These are phyloP conservation scores for Fusarium avenaceum DNA, from an alignment of 2,329 filamentous ascomycete species.

Conservation along the genomic window DNA sequence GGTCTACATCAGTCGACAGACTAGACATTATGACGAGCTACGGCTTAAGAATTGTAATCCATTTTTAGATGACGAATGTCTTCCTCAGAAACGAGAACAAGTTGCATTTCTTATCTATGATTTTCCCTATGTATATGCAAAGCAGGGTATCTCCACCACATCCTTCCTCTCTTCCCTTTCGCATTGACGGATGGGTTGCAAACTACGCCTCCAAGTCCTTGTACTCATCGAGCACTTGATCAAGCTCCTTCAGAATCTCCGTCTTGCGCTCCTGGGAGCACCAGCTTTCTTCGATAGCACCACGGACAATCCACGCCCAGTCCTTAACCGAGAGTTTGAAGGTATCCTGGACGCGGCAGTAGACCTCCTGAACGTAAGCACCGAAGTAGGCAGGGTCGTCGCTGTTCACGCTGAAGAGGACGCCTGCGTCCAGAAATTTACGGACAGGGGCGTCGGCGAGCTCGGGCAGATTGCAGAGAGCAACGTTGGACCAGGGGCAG, in stretches of 20 bases:
- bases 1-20: conserved; percentile 11
- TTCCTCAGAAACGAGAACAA: conserved; percentile 3
- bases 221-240: conserved; percentile 41
- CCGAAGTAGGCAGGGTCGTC: conserved; percentile 84
- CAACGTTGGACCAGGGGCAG: conserved; percentile 80
- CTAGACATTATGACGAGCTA: conserved; percentile 9
- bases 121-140: not conserved
- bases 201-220: conserved; percentile 15
- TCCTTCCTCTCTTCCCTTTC: not conserved
- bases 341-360: conserved; percentile 78
- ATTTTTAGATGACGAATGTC: conserved; percentile 22
- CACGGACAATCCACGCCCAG: conserved; percentile 74
- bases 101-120: not conserved
- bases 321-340: conserved; percentile 74
- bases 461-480: conserved; percentile 46
- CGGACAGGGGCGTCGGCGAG: conserved; percentile 66
- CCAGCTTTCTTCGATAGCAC: conserved; percentile 78
- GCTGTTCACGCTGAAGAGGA: conserved; percentile 79
- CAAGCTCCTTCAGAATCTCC: conserved; percentile 65
- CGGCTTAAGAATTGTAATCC: conserved; percentile 10
- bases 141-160: conserved; percentile 25
- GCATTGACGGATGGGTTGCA: conserved; percentile 7
- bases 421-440: conserved; percentile 71
- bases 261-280: conserved; percentile 73
- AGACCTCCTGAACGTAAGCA: conserved; percentile 81